Conservation (phyloP, 352 stramenopile species). For the Pythium vanterpoolii region DNA sequence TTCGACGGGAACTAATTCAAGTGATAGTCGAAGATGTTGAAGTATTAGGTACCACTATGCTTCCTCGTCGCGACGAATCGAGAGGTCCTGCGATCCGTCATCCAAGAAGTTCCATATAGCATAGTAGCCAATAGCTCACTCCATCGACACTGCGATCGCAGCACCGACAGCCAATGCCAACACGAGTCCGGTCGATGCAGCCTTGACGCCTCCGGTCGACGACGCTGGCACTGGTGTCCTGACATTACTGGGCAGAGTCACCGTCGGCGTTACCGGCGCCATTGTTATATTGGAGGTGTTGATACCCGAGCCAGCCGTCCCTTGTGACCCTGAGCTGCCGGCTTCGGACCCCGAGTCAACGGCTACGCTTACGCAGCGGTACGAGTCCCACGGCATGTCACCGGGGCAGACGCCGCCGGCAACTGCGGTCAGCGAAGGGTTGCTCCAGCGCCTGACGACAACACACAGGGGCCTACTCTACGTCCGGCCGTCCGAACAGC, state of each 20-base stretch:
- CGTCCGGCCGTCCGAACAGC: conserved; percentile 39
- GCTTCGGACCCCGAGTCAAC: neutral
- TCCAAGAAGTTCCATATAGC: no score
- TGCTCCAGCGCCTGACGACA: conserved; percentile 28
- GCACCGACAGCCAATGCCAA: neutral
- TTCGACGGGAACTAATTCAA: no score
- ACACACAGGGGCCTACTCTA: conserved; percentile 39
- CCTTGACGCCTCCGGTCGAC: neutral
- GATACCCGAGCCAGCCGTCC: neutral
- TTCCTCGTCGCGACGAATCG: no score
- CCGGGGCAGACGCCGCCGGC: conserved; percentile 18
- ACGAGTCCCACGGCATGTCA: neutral
- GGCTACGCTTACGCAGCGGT: neutral
- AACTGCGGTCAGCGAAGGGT: conserved; percentile 21
- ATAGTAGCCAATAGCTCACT: no score
- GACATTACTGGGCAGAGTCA: neutral
- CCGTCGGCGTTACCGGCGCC: neutral
- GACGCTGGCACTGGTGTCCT: neutral
- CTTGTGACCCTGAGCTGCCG: neutral
- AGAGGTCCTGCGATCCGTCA: no score
- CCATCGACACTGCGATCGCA: neutral
- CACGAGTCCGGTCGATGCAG: neutral
- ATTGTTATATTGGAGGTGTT: neutral
- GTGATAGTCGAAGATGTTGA: no score
- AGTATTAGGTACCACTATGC: no score